Base-by-base conservation (phyloP, 2,329 filamentous ascomycete species). In the Claviceps spartinae region DNA sequence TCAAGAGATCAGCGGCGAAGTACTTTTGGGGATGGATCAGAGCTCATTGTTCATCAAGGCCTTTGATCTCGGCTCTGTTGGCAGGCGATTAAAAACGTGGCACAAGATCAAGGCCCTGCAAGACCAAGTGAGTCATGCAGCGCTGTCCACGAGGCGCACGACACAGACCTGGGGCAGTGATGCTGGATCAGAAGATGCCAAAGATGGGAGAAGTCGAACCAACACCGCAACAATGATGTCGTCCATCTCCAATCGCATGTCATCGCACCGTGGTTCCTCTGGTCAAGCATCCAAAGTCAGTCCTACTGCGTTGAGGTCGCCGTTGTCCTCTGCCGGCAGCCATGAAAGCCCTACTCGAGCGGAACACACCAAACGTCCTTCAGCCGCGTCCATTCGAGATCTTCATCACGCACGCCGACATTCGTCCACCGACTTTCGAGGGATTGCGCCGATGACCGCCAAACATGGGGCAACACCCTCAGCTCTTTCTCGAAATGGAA, bases 1-100 rank as follows among this genome's bases (percentile, higher is more conserved):
- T 62, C 91, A 98, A 67, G 93, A 98, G 66, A 97, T 98, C 53
- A 84, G 86, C 2, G 93, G 93, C 48, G 90, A 97, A 61, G 91
- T 97, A 4, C 71, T 98, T 41, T 71, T 98, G 50, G 88, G 87
- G 50, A 95, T 97, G 88, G 89, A 96, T 61, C 91, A 96, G 69
- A 87, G 88, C 53, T 94, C 93, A 41, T 76, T 97, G 16, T 95
- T 96, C 65, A 84, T 97, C 72, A 95, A 95, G 64, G 90, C 93
- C 47, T 95, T 96, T 60, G 88, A 96, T 59, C 76, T 97, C 58
- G 91, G 91, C 18, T 88, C 90, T 3, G 90, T 97, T 59, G 91
- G 91, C 8, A 79, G 88, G 53, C 79, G 91, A 55, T 70, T 97
- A 55, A 94, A 94, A 67, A 95, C 90, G 2, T 97, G 91, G 91